These are phyloP conservation scores for Naganishia randhawae DNA, from an alignment of 768 basidiomycete species.

Conservation along the genomic window DNA sequence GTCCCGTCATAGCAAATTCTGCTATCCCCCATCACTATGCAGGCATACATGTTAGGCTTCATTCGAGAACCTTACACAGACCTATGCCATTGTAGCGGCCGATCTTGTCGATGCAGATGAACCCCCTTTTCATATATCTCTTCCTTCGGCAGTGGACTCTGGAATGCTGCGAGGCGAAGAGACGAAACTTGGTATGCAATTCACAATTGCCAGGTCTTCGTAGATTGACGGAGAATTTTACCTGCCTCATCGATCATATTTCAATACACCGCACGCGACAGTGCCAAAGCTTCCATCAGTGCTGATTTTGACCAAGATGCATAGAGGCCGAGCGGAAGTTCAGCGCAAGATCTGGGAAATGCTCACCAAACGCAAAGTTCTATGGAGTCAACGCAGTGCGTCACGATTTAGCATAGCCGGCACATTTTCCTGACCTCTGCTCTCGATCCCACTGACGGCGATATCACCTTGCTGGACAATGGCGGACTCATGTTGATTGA, in stretches of 20 bases:
- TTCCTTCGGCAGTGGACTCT: neutral
- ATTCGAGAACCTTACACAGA: neutral
- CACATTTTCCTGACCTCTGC: neutral
- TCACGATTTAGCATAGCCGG: neutral
- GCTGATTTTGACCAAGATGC: conserved; percentile 14
- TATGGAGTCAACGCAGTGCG: neutral
- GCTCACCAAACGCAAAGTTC: neutral
- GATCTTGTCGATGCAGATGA: neutral
- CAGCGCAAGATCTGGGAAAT: conserved; percentile 7
- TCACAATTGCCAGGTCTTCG: neutral
- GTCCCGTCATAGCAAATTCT: neutral
- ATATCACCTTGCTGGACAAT: neutral
- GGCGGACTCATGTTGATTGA: too few relatives aligned
- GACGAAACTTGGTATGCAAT: neutral
- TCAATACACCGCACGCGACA: neutral
- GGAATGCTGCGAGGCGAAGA: neutral
- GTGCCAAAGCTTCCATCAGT: conserved; percentile 3
- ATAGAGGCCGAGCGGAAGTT: neutral
- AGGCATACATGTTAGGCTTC: neutral
- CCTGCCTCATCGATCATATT: neutral
- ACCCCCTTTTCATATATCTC: neutral
- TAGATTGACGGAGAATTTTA: neutral
- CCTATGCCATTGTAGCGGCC: neutral
- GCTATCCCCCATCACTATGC: neutral
- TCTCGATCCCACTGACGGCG: neutral